These are phyloP conservation scores for Oryza glumipatula DNA, from an alignment of 176 grass and related monocot genomes.

Conservation along the genomic window DNA sequence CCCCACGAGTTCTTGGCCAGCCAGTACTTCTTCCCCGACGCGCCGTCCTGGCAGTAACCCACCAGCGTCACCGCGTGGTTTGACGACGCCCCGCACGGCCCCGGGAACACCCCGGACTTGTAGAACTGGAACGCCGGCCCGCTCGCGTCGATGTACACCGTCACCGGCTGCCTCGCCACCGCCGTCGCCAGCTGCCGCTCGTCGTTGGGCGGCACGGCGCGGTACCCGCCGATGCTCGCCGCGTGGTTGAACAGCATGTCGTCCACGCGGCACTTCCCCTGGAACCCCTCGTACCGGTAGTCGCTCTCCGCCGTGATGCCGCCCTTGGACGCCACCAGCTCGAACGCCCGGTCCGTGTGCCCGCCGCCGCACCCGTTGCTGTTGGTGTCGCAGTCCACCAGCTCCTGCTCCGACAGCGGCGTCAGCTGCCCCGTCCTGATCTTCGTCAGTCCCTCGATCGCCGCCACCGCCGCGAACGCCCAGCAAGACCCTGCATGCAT, in stretches of 20 bases:
- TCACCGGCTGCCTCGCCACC: no score
- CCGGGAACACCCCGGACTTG: no score
- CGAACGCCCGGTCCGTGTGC: constrained; percentile 29
- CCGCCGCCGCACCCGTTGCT: constrained; percentile 34
- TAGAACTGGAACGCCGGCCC: no score
- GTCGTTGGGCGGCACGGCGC: background rate
- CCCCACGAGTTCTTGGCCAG: no score
- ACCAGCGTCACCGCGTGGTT: no score
- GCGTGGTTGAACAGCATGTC: constrained; percentile 21
- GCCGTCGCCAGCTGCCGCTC: no score
- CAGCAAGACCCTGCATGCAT: constrained; percentile 34
- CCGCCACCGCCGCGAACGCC: constrained; percentile 40
- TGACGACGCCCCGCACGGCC: no score
- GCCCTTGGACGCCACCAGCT: background rate
- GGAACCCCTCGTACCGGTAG: background rate
- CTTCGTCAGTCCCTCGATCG: constrained; percentile 41
- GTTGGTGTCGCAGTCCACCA: constrained; percentile 33
- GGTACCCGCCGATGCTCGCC: background rate
- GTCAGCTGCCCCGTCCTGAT: constrained; percentile 34
- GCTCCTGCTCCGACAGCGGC: constrained; percentile 45
- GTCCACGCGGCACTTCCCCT: constrained; percentile 22
- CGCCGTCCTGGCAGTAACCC: no score
- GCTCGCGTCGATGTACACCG: no score
- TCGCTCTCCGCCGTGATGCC: constrained; percentile 30
- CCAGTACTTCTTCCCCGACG: no score